Conservation (phyloP, 345 rosid species). For the Citrus unshiu region DNA sequence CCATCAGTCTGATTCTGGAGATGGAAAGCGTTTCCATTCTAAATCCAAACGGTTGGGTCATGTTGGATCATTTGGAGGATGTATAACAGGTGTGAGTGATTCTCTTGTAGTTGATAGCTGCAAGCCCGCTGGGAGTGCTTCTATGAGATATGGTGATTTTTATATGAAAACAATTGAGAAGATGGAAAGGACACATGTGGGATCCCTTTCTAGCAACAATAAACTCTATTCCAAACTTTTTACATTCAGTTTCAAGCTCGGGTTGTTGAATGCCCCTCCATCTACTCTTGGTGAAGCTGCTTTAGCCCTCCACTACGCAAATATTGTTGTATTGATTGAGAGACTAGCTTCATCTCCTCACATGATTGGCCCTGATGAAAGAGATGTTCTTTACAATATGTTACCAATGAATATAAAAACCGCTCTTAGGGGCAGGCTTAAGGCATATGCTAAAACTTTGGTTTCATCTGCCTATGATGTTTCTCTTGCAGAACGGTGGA, state of each 20-base stretch:
- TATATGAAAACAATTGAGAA: constrained; percentile 22
- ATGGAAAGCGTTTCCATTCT: constrained; percentile 21
- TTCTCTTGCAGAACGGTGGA: constrained; percentile 49
- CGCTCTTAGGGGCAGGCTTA: constrained; percentile 40
- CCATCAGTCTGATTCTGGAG: constrained; percentile 12
- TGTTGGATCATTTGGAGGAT: constrained; percentile 42
- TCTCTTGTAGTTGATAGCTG: constrained; percentile 27
- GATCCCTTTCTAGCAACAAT: constrained; percentile 16
- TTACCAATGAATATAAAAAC: constrained; percentile 39
- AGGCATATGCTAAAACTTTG: constrained; percentile 26
- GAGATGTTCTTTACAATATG: constrained; percentile 58
- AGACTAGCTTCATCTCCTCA: constrained; percentile 46
- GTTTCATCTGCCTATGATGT: constrained; percentile 37
- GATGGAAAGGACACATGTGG: constrained; percentile 10
- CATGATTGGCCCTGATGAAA: constrained; percentile 36
- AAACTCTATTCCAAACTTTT: constrained; percentile 35
- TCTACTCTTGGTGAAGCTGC: constrained; percentile 58
- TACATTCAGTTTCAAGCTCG: constrained; percentile 28
- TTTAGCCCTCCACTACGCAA: constrained; percentile 60
- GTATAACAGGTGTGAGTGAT: constrained; percentile 36
- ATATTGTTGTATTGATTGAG: constrained; percentile 49
- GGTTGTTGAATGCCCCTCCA: constrained; percentile 37
- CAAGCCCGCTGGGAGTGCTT: constrained; percentile 28
- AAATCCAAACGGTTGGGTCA: constrained; percentile 30
- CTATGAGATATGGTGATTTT: constrained; percentile 29